Base-by-base conservation (phyloP, 2,329 filamentous ascomycete genomes). In the Myotisia sp. region DNA sequence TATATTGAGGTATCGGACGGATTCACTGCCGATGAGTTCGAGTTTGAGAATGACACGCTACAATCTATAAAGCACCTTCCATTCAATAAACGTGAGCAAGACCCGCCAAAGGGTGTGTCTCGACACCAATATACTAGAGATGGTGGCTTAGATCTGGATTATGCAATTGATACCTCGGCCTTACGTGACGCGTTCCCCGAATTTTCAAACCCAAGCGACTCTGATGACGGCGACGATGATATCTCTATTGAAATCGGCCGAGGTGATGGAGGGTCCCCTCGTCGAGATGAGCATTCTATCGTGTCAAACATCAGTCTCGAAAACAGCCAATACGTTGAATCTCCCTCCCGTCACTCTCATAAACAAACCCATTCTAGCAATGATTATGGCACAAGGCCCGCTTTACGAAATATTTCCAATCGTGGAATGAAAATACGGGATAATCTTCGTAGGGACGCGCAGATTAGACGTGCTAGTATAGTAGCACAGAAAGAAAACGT, bases 201-300 rank as follows among this genome's bases (percentile, higher is more conserved):
- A 26, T 67, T 68, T 42, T 62, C 64, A 3, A 51, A 58, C 37
- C 47, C 55, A 13, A 53, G 53, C 27, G 54, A 53, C 22, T 60
- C 58, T 19, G 55, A 57, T 29, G 12, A 24, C 22, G 60, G 64
- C 12, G 54, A 56, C 36, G 60, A 64, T 32, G 62, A 59, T 33
- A 56, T 66, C 39, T 73, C 70, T 2, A 60, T 76, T 37, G 72
- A 77, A 46, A 49, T 71, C 20, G 70, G 67, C 29, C 62, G 74
- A 36, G 71, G 66, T 20, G 50, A 56, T 14, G 59, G 59, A 40
- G 61, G 52, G 41, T 42, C 42, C 10, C 40, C 42, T 39, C 50
- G 41, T 44, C 56, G 43, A 37, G 45, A 51, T 48, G 59, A 70
- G 40, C 62, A 69, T 44, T 71, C 67, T 18, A 62, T 64, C 29